Percentiles rank a stretch among this genome's conserved stretches.
Conservation (phyloP, 2,329 filamentous ascomycete species). For the Davidsoniella virescens region DNA sequence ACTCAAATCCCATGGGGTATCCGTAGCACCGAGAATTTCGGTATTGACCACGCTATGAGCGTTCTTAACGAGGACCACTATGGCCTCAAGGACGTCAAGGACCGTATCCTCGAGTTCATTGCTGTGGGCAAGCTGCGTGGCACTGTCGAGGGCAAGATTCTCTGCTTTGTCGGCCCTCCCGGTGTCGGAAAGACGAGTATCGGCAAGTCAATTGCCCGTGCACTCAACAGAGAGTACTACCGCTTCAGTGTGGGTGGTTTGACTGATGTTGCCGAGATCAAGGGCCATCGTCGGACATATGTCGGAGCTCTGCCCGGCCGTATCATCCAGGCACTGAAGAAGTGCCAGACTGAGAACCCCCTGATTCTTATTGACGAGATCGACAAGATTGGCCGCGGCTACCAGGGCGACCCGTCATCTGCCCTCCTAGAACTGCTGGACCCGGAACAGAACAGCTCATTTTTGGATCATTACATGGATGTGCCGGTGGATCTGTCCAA, state of each 20-base stretch:
- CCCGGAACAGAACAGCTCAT: conserved; percentile 92
- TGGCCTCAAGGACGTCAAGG: conserved; percentile 93
- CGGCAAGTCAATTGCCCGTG: conserved; percentile 91
- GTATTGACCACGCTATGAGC: conserved; percentile 73
- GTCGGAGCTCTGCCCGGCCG: conserved; percentile 89
- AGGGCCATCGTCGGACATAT: conserved; percentile 90
- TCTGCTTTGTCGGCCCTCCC: conserved; percentile 92
- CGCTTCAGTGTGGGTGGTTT: conserved; percentile 94
- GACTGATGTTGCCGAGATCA: conserved; percentile 96
- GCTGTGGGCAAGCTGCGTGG: conserved; percentile 93
- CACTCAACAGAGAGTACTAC: conserved; percentile 92
- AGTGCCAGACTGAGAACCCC: conserved; percentile 97
- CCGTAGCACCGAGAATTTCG: conserved; percentile 90
- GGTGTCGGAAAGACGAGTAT: conserved; percentile 98
- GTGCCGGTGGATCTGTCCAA: conserved; percentile 95
- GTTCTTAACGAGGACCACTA: conserved; percentile 95
- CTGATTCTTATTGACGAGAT: conserved; percentile 93
- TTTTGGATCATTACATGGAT: conserved; percentile 97
- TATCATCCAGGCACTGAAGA: conserved; percentile 96
- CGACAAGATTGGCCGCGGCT: conserved; percentile 92
- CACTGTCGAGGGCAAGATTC: conserved; percentile 93
- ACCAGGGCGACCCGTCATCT: conserved; percentile 91
- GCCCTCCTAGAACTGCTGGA: conserved; percentile 87
- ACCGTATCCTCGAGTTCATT: conserved; percentile 95
- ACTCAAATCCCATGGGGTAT: conserved; percentile 97